Base-by-base conservation (phyloP, 805 yeast species). In the Saturnispora ahearnii region DNA sequence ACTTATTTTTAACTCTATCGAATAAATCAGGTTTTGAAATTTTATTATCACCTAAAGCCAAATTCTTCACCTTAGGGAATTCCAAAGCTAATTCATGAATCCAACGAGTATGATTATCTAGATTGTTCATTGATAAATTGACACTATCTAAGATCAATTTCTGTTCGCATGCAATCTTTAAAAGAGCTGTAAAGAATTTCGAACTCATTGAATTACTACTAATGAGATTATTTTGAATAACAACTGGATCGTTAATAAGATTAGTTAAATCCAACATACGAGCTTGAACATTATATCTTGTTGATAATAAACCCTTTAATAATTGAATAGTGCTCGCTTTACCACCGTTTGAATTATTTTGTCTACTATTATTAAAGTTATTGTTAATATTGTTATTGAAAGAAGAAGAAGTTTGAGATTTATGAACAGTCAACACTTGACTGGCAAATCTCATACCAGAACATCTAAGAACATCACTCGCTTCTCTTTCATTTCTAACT, bases 151-250 rank as follows among this genome's bases (percentile, higher is more conserved):
- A 83, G 28, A 77, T 79, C n/a, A 63, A 32, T 3, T 58, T 57
- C 31, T 66, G 66, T 48, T 78, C 77, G 3, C 71, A 67, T 1
- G 96, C 96, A 8, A 91, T 66, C 62, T 84, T 86, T 84, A 91
- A 79, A 55, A 93, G 68, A 0, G 98, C 98, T 10, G 88, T 84
- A 64, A 91, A 88, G 76, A 89, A 82, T 65, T 91, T 93, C 12
- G 90, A 75, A 4, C 81, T 68, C 13, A 78, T 75, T 12, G 51
- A 53, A 1, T 62, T 45, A 24, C 56, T 57, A 3, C 64, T 50
- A 53, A 89, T 81, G 47, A 87, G 70, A 0, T 96, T 95, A 53
- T 74, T 74, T 18, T 73, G 67, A 11, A 65, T 68, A 38, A 91
- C 70, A 10, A 67, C 71, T 30, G 76, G 82, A 62, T 82, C 98